These are phyloP conservation scores for Ophiostoma sp. DNA, from an alignment of 2,329 filamentous ascomycete species.

Conservation along the genomic window DNA sequence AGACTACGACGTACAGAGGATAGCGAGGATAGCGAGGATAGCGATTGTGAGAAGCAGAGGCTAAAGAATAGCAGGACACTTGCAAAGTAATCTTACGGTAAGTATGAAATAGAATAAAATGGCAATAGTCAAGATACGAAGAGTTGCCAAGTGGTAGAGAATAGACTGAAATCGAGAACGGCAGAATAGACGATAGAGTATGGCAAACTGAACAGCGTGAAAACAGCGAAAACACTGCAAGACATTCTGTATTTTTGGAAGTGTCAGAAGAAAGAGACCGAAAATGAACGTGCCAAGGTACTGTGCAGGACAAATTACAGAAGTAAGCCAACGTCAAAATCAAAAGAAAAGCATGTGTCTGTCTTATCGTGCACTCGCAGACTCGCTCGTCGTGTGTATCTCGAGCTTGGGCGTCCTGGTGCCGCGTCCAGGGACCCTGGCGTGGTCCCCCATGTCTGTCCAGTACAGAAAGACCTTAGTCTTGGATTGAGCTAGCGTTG, in stretches of 20 bases:
- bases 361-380: constrained; percentile 3
- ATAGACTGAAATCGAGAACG: neutral
- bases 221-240: too few species aligned
- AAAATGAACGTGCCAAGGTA: neutral
- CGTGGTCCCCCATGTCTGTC: constrained; percentile 13
- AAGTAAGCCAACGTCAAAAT: neutral
- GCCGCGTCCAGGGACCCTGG: neutral
- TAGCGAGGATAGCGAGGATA: constrained; percentile 4
- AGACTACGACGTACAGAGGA: constrained; percentile 11
- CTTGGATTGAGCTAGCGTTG: neutral
- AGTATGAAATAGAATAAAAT: constrained; percentile 14
- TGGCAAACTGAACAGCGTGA: too few species aligned
- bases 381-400: neutral
- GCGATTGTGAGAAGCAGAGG: constrained; percentile 5
- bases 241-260: neutral
- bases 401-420: neutral
- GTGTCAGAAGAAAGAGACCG: neutral
- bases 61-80: neutral
- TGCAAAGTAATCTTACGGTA: constrained; percentile 6
- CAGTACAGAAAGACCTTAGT: neutral
- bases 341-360: constrained; percentile 8
- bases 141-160: neutral
- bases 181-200: too few species aligned
- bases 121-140: too few species aligned
- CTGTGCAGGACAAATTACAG: neutral